A percentile compares a stretch with the other conserved stretches of the same genome.
phyloP scores from a whole-genome alignment of 345 rosid genomes.

The Syzygium jambos region DNA sequence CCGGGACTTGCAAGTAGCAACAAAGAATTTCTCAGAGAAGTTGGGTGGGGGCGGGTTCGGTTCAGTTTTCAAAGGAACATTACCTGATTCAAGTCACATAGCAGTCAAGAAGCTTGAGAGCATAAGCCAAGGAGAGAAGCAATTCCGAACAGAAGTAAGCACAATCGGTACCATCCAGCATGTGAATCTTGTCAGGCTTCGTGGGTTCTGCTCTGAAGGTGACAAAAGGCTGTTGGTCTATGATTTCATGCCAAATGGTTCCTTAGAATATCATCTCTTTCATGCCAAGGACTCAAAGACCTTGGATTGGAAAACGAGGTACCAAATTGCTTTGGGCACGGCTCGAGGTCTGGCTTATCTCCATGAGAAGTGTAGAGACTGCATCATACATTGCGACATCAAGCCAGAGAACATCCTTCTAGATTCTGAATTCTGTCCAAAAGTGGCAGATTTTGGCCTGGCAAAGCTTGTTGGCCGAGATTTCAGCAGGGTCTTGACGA shows the following conservation, averaged over 20 bases:
- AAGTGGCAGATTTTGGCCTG: conserved; percentile 82
- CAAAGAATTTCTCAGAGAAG: conserved; percentile 69
- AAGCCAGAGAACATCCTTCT: conserved; percentile 85
- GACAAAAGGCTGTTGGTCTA: conserved; percentile 50
- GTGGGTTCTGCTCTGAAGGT: conserved; percentile 80
- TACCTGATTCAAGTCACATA: conserved; percentile 53
- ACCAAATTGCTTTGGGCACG: conserved; percentile 57
- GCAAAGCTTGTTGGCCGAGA: conserved; percentile 82
- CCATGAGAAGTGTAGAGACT: conserved; percentile 77
- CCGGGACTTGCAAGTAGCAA: conserved; percentile 53
- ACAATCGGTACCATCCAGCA: conserved; percentile 79
- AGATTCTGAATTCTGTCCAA: conserved; percentile 55
- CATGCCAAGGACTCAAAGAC: conserved; percentile 8
- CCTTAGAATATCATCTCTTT: conserved; percentile 59
- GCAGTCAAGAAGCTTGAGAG: conserved; percentile 84
- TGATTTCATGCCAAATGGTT: conserved; percentile 75
- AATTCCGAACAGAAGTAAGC: conserved; percentile 67
- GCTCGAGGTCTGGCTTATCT: conserved; percentile 77
- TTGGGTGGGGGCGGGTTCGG: conserved; percentile 89
- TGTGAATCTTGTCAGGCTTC: conserved; percentile 72
- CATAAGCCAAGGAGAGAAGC: conserved; percentile 82
- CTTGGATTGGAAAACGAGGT: conserved; percentile 58
- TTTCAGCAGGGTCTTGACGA: conserved; percentile 75
- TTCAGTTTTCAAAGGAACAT: conserved; percentile 68
- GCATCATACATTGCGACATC: conserved; percentile 84